Evolutionary conservation across 2,329 filamentous ascomycete genomes (phyloP).

Genomic region (Monilinia fructicola): DNA sequence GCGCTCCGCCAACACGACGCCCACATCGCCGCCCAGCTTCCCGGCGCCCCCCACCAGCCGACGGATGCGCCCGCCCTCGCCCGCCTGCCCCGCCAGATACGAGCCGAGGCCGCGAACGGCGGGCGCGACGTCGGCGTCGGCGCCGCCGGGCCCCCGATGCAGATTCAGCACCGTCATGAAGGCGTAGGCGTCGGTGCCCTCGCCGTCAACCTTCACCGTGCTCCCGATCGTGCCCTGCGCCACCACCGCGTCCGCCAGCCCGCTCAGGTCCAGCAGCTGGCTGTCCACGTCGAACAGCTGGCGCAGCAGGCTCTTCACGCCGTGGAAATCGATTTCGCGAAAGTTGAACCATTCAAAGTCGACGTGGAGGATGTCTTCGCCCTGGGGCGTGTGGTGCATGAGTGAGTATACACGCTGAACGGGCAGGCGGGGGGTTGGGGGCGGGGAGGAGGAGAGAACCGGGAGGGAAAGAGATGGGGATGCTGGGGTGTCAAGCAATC

Average conservation of each 20-base stretch:
- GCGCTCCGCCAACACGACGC: constrained; percentile 85
- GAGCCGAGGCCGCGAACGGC: too few relatives aligned
- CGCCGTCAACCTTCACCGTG: constrained; percentile 95
- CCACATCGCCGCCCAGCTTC: constrained; percentile 47
- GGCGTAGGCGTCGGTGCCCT: constrained; percentile 88
- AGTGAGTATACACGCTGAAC: constrained; percentile 7
- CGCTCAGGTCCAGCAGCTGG: constrained; percentile 82
- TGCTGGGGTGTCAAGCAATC: not conserved
- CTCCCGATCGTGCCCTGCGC: constrained; percentile 86
- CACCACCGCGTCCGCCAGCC: constrained; percentile 80
- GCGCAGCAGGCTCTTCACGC: constrained; percentile 82
- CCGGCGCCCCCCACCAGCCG: not conserved
- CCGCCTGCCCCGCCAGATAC: constrained; percentile 65
- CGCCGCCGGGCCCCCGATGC: constrained; percentile 66
- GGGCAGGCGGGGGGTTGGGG: not conserved
- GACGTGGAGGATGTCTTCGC: constrained; percentile 88
- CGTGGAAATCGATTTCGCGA: constrained; percentile 89
- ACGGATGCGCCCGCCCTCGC: constrained; percentile 41
- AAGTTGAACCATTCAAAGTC: constrained; percentile 99
- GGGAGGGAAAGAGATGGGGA: not conserved
- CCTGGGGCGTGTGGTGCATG: constrained; percentile 50
- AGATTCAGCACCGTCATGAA: constrained; percentile 88
- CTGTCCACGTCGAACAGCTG: constrained; percentile 91
- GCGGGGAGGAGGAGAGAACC: not conserved
- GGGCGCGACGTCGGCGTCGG: too few relatives aligned